These are phyloP conservation scores for Monosporascus sp. DNA, from an alignment of 2,329 filamentous ascomycete genomes.

Conservation along the genomic window DNA sequence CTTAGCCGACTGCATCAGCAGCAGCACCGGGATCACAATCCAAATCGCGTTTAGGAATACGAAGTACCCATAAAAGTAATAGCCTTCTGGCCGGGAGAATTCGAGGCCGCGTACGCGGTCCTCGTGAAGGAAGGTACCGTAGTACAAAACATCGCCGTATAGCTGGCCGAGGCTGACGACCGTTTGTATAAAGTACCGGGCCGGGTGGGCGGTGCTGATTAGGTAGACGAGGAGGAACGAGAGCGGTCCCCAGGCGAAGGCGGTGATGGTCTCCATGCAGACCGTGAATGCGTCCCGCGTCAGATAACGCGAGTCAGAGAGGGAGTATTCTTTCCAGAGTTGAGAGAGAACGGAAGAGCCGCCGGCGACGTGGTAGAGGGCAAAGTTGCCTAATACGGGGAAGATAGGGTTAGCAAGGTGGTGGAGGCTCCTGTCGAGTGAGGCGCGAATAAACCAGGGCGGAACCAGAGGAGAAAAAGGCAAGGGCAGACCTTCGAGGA, in stretches of 20 bases:
- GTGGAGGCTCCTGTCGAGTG: too few relatives aligned
- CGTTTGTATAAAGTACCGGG: conserved; percentile 44
- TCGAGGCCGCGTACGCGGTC: conserved; percentile 30
- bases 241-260: conserved; percentile 48
- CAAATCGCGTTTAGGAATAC: conserved; percentile 48
- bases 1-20: too few relatives aligned
- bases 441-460: too few relatives aligned
- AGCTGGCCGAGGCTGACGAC: conserved; percentile 42
- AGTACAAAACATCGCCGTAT: conserved; percentile 51
- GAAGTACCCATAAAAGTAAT: conserved; percentile 51
- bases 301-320: conserved; percentile 52
- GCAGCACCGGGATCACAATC: conserved; percentile 41
- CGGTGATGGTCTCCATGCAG: conserved; percentile 51
- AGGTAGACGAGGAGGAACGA: conserved; percentile 42
- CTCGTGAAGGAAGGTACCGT: conserved; percentile 41
- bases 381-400: conserved; percentile 40
- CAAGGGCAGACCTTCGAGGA: conserved; percentile 33
- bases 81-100: conserved; percentile 46
- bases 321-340: conserved; percentile 54
- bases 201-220: conserved; percentile 38
- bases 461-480: too few relatives aligned
- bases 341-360: conserved; percentile 43
- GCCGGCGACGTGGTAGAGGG: conserved; percentile 38
- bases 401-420: too few relatives aligned
- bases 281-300: conserved; percentile 48